Percentiles rank a stretch among this genome's conserved stretches.
Evolutionary conservation across 352 stramenopile species (phyloP).

Genomic region (Pythium rhizo-oryzae): DNA sequence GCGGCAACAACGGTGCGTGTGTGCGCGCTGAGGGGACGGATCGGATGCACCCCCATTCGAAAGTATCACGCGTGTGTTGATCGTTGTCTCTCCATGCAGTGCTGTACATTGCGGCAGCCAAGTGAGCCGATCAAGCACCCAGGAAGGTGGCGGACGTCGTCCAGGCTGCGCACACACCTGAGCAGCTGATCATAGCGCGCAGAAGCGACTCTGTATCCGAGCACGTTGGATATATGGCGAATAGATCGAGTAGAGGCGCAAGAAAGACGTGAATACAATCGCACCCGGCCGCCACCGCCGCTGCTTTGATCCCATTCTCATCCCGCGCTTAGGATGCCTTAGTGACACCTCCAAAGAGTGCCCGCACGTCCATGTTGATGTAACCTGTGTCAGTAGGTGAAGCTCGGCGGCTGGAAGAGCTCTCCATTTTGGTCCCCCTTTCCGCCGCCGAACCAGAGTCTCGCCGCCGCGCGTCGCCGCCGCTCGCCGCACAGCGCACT

Average conservation of each 20-base stretch:
- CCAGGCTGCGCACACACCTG: not conserved
- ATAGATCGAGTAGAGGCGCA: no score
- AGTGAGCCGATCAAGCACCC: slow-evolving; percentile 38
- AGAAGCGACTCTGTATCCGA: no score
- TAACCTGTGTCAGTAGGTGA: slow-evolving; percentile 16
- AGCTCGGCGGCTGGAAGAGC: not conserved
- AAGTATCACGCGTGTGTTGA: slow-evolving; percentile 4
- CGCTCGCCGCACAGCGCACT: no score
- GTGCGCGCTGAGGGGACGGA: not conserved
- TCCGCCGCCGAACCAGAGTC: not conserved
- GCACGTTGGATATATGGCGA: no score
- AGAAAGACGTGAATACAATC: no score
- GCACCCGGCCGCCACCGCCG: no score
- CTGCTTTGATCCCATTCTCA: no score
- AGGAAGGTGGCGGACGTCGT: not conserved
- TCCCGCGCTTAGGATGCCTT: no score
- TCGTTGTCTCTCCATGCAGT: slow-evolving; percentile 38
- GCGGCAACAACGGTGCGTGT: slow-evolving; percentile 97
- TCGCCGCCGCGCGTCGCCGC: no score
- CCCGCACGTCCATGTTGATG: not conserved
- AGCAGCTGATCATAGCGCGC: no score
- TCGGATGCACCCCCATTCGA: no score
- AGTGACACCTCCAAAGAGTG: slow-evolving; percentile 7
- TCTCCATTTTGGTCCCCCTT: slow-evolving; percentile 6
- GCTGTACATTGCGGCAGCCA: slow-evolving; percentile 85